phyloP scores from a whole-genome alignment of 495 filamentous ascomycete genomes.

The Talaromyces wortmannii region DNA sequence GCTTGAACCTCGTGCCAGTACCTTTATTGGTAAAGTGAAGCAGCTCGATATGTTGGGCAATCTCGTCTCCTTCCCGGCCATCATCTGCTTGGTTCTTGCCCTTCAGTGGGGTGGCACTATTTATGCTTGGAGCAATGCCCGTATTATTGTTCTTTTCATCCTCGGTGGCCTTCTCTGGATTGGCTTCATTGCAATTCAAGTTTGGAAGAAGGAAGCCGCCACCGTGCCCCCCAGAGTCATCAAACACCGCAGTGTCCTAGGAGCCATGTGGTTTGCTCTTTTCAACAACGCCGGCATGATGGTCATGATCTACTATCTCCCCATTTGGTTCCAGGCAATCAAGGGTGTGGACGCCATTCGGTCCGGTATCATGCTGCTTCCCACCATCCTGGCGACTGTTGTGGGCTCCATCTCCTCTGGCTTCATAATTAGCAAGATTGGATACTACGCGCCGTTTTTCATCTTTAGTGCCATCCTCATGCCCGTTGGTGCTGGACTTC shows the following conservation, averaged over 20 bases:
- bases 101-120: constrained; percentile 46
- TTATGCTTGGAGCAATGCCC: constrained; percentile 39
- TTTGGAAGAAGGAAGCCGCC: constrained; percentile 17
- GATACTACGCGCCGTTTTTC: constrained; percentile 35
- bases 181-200: constrained; percentile 13
- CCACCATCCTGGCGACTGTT: constrained; percentile 50
- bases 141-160: constrained; percentile 23
- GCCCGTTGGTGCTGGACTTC: constrained; percentile 27
- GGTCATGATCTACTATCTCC: constrained; percentile 46
- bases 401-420: constrained; percentile 49
- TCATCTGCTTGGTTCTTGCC: constrained; percentile 41
- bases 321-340: constrained; percentile 71
- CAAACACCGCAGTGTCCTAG: constrained; percentile 1
- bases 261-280: constrained; percentile 4
- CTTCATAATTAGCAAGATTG: constrained; percentile 9
- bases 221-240: no score
- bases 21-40: constrained; percentile 26
- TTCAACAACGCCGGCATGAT: constrained; percentile 32
- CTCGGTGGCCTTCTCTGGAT: constrained; percentile 15
- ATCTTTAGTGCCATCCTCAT: constrained; percentile 17
- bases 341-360: constrained; percentile 50
- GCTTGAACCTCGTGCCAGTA: constrained; percentile 4
- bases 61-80: constrained; percentile 30
- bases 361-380: constrained; percentile 62
- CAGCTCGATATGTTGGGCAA: constrained; percentile 44